Conservation (phyloP, 2,329 filamentous ascomycete genomes). For the Phoma herbarum region DNA sequence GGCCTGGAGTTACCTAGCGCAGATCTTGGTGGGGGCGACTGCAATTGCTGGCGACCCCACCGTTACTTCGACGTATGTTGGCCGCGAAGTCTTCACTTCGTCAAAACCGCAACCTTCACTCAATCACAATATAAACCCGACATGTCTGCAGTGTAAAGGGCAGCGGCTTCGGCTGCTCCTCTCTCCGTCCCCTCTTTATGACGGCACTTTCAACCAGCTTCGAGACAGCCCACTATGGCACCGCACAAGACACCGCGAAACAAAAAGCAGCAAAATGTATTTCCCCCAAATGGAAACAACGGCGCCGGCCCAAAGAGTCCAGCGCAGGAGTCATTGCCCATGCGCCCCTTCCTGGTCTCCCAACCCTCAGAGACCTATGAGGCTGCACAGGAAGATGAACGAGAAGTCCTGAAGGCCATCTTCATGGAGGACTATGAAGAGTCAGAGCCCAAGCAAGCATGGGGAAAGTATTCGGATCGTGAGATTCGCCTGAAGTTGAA, state of each 20-base stretch:
- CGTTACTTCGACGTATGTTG: conserved; percentile 36
- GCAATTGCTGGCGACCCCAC: conserved; percentile 33
- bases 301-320: conserved; percentile 35
- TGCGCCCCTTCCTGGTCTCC: conserved; percentile 43
- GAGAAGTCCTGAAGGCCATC: conserved; percentile 84
- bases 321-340: conserved; percentile 41
- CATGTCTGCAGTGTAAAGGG: conserved; percentile 55
- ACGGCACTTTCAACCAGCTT: conserved; percentile 46
- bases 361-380: conserved; percentile 70
- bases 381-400: conserved; percentile 86
- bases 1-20: conserved; percentile 10
- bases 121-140: conserved; percentile 25
- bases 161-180: conserved; percentile 59
- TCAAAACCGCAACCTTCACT: conserved; percentile 27
- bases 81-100: conserved; percentile 34
- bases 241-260: conserved; percentile 57
- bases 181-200: conserved; percentile 46
- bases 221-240: conserved; percentile 56
- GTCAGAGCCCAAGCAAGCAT: conserved; percentile 76
- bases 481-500: conserved; percentile 83
- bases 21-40: conserved; percentile 31
- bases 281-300: conserved; percentile 38
- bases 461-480: conserved; percentile 86
- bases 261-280: conserved; percentile 48
- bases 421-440: conserved; percentile 88